Evolutionary conservation across 2,329 filamentous ascomycete genomes (phyloP), one percentile per base, ranked within the genome.

Genomic region (Fusarium devonianum): DNA sequence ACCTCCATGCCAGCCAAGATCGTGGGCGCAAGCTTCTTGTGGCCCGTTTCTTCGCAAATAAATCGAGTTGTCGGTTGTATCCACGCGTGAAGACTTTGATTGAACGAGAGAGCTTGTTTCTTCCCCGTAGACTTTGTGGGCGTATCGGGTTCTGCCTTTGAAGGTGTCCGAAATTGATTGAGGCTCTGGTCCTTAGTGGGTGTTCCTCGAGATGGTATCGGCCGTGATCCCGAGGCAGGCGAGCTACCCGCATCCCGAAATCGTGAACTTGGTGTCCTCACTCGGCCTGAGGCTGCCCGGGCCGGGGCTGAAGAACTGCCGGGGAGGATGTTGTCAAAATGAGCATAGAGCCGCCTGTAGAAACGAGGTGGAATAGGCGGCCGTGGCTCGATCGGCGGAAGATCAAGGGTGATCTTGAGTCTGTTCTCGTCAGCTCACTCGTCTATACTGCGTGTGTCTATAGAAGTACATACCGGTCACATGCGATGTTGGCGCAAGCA

Each of bases 401-500:
- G 83, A 66, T 92, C 84, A 33, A 96, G 82, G 1, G 78, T 70
- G 45, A 86, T 88, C 67, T 92, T 92, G 28, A 96, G 78, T 42
- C 91, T 91, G 17, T 0, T 0, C 4, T 25, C 7, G 14, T 61
- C 35, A 51, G 58, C 10, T 14, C 18, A 5, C 1, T 12, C 11
- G 6, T 4, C 4, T 7, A 17, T 16, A 12, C 6, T 4, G 1
- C 13, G 17, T 7, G 5, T 11, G 14, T 7, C 2, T 9, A 6
- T 12, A 11, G 22, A 18, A 18, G 18, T 12, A 37, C 62, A 33
- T 73, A 90, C 89, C 90, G 84, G 63, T 93, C 90, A 68, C 92
- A 97, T 14, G 94, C 94, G 52, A 99, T 82, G 71, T 96, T 87
- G 11, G 90, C 89, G 69, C 92, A 96, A 4, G 88, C 89, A 70